phyloP scores from a whole-genome alignment of 2,329 filamentous ascomycete genomes.

The Alternaria angustiovoidea region DNA sequence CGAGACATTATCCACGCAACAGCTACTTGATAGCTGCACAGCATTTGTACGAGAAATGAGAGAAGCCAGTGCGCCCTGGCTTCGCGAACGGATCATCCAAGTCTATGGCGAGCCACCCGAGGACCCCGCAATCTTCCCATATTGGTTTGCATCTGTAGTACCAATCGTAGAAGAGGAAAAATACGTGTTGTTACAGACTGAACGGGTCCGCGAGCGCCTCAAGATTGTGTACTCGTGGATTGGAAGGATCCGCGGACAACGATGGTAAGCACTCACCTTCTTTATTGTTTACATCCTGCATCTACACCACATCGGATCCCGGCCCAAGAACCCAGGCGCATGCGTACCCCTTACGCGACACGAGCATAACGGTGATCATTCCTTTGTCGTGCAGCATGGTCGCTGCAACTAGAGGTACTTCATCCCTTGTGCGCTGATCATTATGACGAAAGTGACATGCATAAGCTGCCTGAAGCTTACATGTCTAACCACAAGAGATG shows the following conservation, averaged over 20 bases:
- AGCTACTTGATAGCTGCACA: conserved; percentile 70
- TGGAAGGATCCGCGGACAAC: conserved; percentile 71
- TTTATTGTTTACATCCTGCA: background rate
- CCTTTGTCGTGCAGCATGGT: conserved; percentile 6
- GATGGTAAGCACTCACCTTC: conserved; percentile 67
- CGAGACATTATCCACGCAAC: conserved; percentile 71
- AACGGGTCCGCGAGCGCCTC: conserved; percentile 79
- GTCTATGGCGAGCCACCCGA: conserved; percentile 80
- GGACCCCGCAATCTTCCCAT: conserved; percentile 81
- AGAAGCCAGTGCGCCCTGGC: conserved; percentile 74
- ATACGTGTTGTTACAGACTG: conserved; percentile 75
- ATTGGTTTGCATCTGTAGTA: conserved; percentile 87
- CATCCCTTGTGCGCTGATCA: conserved; percentile 7
- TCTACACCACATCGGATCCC: conserved; percentile 9
- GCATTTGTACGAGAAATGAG: conserved; percentile 76
- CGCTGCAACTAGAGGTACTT: conserved; percentile 5
- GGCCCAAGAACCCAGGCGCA: conserved; percentile 2
- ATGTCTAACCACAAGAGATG: background rate
- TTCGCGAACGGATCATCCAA: conserved; percentile 73
- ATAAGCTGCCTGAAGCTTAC: conserved; percentile 7
- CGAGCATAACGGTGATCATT: conserved; percentile 18
- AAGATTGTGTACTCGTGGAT: conserved; percentile 88
- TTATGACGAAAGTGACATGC: conserved; percentile 17
- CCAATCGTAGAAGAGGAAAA: conserved; percentile 81
- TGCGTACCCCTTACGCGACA: conserved; percentile 3